Base-by-base conservation (phyloP, 2,329 filamentous ascomycete genomes). In the Huntiella abstrusa region DNA sequence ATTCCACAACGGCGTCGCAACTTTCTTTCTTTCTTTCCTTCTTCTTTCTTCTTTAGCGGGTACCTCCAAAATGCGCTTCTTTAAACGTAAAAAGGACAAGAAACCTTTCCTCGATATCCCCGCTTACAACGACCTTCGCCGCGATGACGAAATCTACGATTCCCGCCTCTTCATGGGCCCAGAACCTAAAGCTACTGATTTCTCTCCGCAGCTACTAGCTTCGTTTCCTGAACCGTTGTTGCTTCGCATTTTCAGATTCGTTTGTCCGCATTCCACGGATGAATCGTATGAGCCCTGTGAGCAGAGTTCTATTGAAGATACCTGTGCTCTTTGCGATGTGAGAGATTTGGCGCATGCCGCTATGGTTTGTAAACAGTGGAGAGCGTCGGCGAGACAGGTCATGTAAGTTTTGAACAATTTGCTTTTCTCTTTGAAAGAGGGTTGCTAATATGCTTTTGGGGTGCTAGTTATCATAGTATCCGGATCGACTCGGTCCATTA, bases 401-500 rank as follows among this genome's bases (percentile, higher is more conserved):
- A 59, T 80, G 82, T 93, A 69, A 60, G 80, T 71, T 39, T 19
- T 43, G 17, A 19, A 39, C 15, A 19, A 19, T 44, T 19, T 41
- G 16, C 38, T 11, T n/a, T 11, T 36, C n/a, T 15, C 11, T 36
- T 16, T n/a, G 38, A 11, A 19, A 2, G 7, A 7, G 8, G 5
- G 38, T 8, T 10, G 11, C 37, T 46, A 4, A 33, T 43, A 37
- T 33, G 33, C 39, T 34, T 42, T 41, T 41, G 19, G 33, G 36
- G 45, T 46, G 54, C 33, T 55, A 92, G 84, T 53, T 93, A 92
- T 60, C 78, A 80, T 56, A 87, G 85, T 65, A 78, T 96, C 53
- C 83, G 87, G 50, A 91, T 96, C 59, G 88, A 96, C 59, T 75
- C 83, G 13, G 87, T 95, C 32, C 88, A 96, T 63, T 95, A 94